Evolutionary conservation across 192 early-diverging fungal genomes (phyloP), one percentile per base, ranked within the genome.

Genomic region (Podila horticola): DNA sequence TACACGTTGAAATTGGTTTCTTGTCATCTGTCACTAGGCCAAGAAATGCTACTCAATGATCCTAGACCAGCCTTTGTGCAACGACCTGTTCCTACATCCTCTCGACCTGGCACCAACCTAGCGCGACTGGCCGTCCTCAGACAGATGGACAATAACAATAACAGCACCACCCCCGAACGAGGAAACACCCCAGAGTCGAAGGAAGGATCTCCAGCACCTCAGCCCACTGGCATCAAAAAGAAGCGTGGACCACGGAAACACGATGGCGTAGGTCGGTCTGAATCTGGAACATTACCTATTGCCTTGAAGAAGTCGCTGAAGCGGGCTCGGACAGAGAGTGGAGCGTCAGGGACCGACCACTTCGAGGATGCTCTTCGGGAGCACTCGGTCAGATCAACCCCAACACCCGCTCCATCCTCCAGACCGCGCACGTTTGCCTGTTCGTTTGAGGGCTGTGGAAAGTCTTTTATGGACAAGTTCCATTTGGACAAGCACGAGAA

Each of bases 381-480:
- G 4, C 41, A 48, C 41, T 62, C 69, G 20, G 24, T 58, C 5
- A 58, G 69, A 30, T 71, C 69, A 8, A 71, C 69, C 5, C 52
- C 52, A 24, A n/a, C 20, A 26, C 69, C 69, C 1, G 29, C 59
- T 13, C 49, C 67, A 13, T 71, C 60, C 5, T 63, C 70, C 13
- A 63, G 76, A 31, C 76, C 76, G 4, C 65, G 76, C 20, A 72
- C 38, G 8, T 81, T 68, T 33, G 64, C 77, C 5, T 81, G 77
- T 49, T 73, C 77, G 0, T 81, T 81, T 29, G 77, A 81, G 7
- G 77, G 77, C 2, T 81, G 77, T n/a, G 57, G 55, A 26, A 81
- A 81, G 48, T 81, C 77, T 1, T 81, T 81, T 55, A 81, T 81
- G 77, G 77, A 81, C 57, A 81, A 81, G 62, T 81, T 81, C 55